Base-by-base conservation (phyloP, 2,329 filamentous ascomycete species). In the Cladosporium colombiae region DNA sequence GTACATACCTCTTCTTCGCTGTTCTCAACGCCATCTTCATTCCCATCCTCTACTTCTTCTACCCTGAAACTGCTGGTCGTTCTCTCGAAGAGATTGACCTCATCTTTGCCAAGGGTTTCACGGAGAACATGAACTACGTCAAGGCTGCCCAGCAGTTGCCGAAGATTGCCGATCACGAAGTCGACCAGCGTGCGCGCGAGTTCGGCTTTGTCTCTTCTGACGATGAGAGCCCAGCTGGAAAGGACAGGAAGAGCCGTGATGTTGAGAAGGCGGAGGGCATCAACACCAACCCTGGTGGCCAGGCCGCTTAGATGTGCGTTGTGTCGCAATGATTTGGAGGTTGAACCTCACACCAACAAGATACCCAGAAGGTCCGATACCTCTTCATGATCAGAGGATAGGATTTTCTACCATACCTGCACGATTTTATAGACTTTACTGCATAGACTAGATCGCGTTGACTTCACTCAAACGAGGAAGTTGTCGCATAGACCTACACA, bases 1-100 rank as follows among this genome's bases (percentile, higher is more conserved):
- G 68, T 11, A 62, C 68, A 7, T 81, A 81, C 67, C 74, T 81
- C 50, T 75, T 80, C 75, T 86, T 85, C 70, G 81, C 80, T 5
- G 76, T 80, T 16, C 78, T 85, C 66, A 85, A 85, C 78, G 82
- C 77, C 3, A 68, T 75, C 56, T 85, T 84, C 77, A 80, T 85
- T 58, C 83, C 84, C 16, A 80, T 85, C 74, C 53, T 92, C 7
- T 90, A 89, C 53, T 85, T 87, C 1, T 13, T 83, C 0, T 93
- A 89, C 62, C 72, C 70, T 0, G 71, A 73, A 57, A 74, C 72
- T 3, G 57, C 64, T 18, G 64, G 67, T n/a, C 65, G 69, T n/a
- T 66, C 69, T 3, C 68, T 74, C 13, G 72, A 74, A 31, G 72
- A 73, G 62, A 73, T 74, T 11, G 72, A 73, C 40, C 62, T 67